phyloP scores from a whole-genome alignment of 2,329 filamentous ascomycete species.

The Trichoderma hamatum region DNA sequence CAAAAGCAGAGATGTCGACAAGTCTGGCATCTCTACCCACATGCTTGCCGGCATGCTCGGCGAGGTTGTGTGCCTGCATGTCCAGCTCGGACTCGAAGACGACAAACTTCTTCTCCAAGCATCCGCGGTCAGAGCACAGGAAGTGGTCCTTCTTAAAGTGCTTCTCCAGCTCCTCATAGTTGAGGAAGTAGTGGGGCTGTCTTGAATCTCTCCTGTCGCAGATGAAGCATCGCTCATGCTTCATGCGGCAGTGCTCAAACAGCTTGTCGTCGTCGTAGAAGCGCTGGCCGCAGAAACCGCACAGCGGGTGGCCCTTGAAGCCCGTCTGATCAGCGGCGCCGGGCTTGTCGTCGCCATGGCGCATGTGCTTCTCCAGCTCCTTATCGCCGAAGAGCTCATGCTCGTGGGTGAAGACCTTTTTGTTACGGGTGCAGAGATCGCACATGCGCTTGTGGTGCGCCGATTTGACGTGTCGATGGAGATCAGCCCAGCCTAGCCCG shows the following conservation, averaged over 20 bases:
- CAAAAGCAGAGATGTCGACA: conserved; percentile 87
- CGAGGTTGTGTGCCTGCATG: conserved; percentile 88
- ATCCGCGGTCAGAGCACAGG: conserved; percentile 81
- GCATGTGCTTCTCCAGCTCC: conserved; percentile 85
- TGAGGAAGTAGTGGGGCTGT: conserved; percentile 85
- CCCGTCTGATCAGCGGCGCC: conserved; percentile 90
- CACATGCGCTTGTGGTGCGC: conserved; percentile 88
- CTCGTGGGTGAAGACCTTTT: conserved; percentile 98
- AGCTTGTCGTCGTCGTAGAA: conserved; percentile 98
- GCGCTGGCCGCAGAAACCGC: conserved; percentile 85
- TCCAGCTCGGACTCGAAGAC: conserved; percentile 96
- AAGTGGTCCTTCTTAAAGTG: conserved; percentile 91
- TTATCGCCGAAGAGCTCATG: conserved; percentile 86
- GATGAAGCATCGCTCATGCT: conserved; percentile 92
- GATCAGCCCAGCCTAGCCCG: conserved; percentile 65
- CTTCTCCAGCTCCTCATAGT: conserved; percentile 82
- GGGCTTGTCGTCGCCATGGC: conserved; percentile 84
- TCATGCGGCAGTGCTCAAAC: conserved; percentile 89
- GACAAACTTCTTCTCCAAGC: conserved; percentile 95
- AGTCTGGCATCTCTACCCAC: conserved; percentile 78
- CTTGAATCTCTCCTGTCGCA: conserved; percentile 74
- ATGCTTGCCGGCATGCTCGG: conserved; percentile 84
- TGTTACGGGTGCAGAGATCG: conserved; percentile 87
- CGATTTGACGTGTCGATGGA: conserved; percentile 75
- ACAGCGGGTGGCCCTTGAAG: conserved; percentile 94